phyloP scores from a whole-genome alignment of 1,284 basidiomycete genomes.

The Coniophora puteana region DNA sequence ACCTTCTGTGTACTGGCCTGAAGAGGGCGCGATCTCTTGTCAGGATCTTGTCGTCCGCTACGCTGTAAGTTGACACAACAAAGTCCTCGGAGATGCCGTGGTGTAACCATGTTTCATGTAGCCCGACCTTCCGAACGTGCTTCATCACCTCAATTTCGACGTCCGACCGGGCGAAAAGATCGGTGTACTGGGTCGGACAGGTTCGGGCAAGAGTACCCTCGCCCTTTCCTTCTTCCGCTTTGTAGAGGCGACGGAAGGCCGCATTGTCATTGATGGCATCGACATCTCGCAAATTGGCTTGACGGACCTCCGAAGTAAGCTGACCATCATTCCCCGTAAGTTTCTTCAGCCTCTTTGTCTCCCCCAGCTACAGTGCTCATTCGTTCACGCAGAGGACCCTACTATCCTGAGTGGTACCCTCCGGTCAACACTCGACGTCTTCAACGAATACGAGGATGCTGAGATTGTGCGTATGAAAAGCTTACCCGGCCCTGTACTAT shows the following conservation, averaged over 20 bases:
- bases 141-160: conserved; percentile 76
- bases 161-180: conserved; percentile 73
- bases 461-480: conserved; percentile 57
- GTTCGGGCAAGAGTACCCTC: conserved; percentile 81
- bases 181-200: conserved; percentile 84
- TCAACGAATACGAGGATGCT: conserved; percentile 77
- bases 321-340: conserved; percentile 88
- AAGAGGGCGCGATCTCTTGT: conserved; percentile 71
- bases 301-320: conserved; percentile 71
- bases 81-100: conserved; percentile 1
- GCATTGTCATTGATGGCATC: conserved; percentile 79
- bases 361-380: not conserved
- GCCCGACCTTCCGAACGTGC: conserved; percentile 76
- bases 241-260: conserved; percentile 79
- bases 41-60: conserved; percentile 85
- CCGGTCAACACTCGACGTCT: conserved; percentile 79
- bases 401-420: conserved; percentile 81
- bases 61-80: conserved; percentile 51
- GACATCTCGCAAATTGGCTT: conserved; percentile 81
- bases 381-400: conserved; percentile 71
- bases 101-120: conserved; percentile 23
- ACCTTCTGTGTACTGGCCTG: conserved; percentile 81
- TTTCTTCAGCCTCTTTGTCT: conserved; percentile 6
- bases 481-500: conserved; percentile 3
- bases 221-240: conserved; percentile 91